Evolutionary conservation across 306 rosid species (phyloP).

Genomic region (Quercus engelmannii): DNA sequence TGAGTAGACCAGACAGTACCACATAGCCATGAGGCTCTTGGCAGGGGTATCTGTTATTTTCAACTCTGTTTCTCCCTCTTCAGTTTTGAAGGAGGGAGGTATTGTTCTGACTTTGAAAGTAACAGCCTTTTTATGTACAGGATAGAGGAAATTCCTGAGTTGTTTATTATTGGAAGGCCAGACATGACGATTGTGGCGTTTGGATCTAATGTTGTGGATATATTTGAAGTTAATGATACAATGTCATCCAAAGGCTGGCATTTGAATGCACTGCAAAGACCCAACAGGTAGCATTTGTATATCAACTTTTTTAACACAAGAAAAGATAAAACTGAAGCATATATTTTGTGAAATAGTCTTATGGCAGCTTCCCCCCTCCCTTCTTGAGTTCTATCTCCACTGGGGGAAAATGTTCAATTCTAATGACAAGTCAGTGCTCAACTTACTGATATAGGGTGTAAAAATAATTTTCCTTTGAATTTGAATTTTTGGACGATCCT

Average conservation of each 20-base stretch:
- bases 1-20: too few relatives aligned
- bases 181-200: constrained; percentile 90
- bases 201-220: constrained; percentile 75
- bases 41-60: constrained; percentile 39
- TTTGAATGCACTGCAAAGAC: constrained; percentile 94
- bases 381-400: too few relatives aligned
- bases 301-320: neutral
- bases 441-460: neutral
- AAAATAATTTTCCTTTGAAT: neutral
- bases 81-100: neutral
- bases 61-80: neutral
- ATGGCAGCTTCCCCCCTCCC: too few relatives aligned
- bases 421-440: neutral
- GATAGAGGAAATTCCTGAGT: constrained; percentile 67
- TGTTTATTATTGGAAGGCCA: constrained; percentile 75
- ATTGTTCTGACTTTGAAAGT: constrained; percentile 2
- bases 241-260: constrained; percentile 98
- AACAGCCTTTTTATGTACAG: constrained; percentile 44
- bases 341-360: neutral
- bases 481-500: too few relatives aligned
- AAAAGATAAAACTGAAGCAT: neutral
- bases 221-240: constrained; percentile 89
- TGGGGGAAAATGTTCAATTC: neutral
- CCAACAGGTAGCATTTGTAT: constrained; percentile 59
- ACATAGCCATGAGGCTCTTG: too few relatives aligned